These are phyloP conservation scores for Rosa lucieae DNA, from an alignment of 306 rosid species.

Conservation along the genomic window DNA sequence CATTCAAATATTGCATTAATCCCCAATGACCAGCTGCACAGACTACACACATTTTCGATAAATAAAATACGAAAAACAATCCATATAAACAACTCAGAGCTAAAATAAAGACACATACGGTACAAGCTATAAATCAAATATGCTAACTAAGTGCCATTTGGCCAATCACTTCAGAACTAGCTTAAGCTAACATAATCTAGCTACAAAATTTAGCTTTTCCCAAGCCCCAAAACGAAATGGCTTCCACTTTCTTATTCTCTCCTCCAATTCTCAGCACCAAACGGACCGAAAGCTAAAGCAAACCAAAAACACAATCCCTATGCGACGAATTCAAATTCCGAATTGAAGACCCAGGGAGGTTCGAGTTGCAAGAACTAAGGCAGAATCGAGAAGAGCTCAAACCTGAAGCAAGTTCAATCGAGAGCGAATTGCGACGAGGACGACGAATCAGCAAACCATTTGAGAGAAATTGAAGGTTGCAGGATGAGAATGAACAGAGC, in stretches of 20 bases:
- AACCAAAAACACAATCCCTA: constrained; percentile 26
- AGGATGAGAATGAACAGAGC: constrained; percentile 25
- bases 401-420: constrained; percentile 48
- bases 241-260: constrained; percentile 10
- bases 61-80: neutral
- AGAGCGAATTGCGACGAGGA: constrained; percentile 17
- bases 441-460: constrained; percentile 19
- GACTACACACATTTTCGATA: neutral
- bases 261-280: constrained; percentile 12
- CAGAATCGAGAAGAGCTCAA: constrained; percentile 13
- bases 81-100: constrained; percentile 1
- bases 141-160: neutral
- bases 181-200: neutral
- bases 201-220: constrained; percentile 17
- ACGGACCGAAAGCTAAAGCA: constrained; percentile 13
- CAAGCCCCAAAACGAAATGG: constrained; percentile 19
- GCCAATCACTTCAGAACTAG: neutral
- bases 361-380: constrained; percentile 6
- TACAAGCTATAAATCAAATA: neutral
- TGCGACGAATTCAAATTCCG: constrained; percentile 37
- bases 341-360: constrained; percentile 18
- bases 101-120: neutral
- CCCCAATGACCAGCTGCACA: constrained; percentile 3
- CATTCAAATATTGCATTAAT: constrained; percentile 18
- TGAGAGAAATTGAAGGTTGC: constrained; percentile 11